A percentile compares a stretch with the other conserved stretches of the same genome.
Evolutionary conservation across 2,329 filamentous ascomycete species (phyloP).

Genomic region (Colletotrichum nymphaeae): DNA sequence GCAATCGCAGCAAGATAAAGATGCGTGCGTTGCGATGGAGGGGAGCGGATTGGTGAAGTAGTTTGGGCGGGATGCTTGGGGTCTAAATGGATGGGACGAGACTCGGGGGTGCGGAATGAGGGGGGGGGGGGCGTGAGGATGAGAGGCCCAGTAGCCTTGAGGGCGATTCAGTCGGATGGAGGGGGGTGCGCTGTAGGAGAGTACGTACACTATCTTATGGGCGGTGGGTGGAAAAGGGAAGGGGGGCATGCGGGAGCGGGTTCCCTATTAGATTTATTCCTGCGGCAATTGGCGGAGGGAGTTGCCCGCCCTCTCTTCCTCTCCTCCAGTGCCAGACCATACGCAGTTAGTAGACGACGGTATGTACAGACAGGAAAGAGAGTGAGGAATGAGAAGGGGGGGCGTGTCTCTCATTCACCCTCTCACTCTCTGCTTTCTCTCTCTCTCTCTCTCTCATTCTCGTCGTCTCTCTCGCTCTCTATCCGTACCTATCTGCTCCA

Average conservation of each 20-base stretch:
- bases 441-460: background rate
- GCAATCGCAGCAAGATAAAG: constrained; percentile 2
- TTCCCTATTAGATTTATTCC: constrained; percentile 34
- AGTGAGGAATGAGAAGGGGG: background rate
- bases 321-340: no score
- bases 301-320: background rate
- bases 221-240: background rate
- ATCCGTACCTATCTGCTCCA: background rate
- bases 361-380: background rate
- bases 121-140: constrained; percentile 12
- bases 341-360: background rate
- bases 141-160: background rate
- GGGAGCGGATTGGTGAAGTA: constrained; percentile 28
- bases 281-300: constrained; percentile 32
- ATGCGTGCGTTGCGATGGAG: constrained; percentile 18
- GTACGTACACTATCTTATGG: background rate
- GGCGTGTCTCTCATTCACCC: background rate
- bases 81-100: constrained; percentile 7
- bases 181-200: background rate
- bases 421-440: background rate
- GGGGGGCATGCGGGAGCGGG: constrained; percentile 13
- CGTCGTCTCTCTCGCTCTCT: background rate
- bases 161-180: constrained; percentile 5
- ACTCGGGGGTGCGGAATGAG: background rate
- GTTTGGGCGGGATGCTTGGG: constrained; percentile 7